phyloP scores from a whole-genome alignment of 179 eudicot species.

The Nepenthes alata region DNA sequence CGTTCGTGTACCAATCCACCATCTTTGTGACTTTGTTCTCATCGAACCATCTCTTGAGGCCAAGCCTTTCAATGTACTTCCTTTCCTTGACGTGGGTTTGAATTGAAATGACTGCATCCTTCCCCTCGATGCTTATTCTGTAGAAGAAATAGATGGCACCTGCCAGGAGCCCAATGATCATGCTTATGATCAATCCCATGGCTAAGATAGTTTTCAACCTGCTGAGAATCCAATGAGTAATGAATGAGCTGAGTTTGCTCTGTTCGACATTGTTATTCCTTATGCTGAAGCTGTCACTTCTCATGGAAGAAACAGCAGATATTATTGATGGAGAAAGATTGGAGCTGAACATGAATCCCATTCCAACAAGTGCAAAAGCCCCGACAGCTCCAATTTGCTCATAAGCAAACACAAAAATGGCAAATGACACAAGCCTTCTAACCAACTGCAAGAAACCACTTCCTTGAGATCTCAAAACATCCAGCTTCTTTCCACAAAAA shows the following conservation, averaged over 20 bases:
- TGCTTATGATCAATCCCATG: constrained; percentile 15
- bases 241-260: constrained; percentile 1
- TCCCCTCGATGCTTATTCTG: constrained; percentile 22
- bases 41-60: constrained; percentile 16
- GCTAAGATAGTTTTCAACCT: constrained; percentile 24
- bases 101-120: constrained; percentile 21
- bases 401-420: constrained; percentile 21
- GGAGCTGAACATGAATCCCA: constrained; percentile 22
- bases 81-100: constrained; percentile 19
- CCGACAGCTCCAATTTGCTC: constrained; percentile 20
- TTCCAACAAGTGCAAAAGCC: constrained; percentile 15
- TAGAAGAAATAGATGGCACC: constrained; percentile 20
- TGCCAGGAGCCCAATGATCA: constrained; percentile 17
- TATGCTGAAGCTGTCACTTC: constrained; percentile 21
- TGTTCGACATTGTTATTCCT: constrained; percentile 6
- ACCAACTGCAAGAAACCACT: constrained; percentile 22
- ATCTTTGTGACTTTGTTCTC: constrained; percentile 15
- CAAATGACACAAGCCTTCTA: constrained; percentile 24
- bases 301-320: constrained; percentile 15
- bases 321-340: constrained; percentile 14
- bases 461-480: constrained; percentile 6
- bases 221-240: constrained; percentile 12
- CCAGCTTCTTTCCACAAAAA: constrained; percentile 13
- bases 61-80: constrained; percentile 16
- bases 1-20: constrained; percentile 23